Conservation (phyloP, 1,139 yeast species). For the Meyerozyma smithsonii region DNA sequence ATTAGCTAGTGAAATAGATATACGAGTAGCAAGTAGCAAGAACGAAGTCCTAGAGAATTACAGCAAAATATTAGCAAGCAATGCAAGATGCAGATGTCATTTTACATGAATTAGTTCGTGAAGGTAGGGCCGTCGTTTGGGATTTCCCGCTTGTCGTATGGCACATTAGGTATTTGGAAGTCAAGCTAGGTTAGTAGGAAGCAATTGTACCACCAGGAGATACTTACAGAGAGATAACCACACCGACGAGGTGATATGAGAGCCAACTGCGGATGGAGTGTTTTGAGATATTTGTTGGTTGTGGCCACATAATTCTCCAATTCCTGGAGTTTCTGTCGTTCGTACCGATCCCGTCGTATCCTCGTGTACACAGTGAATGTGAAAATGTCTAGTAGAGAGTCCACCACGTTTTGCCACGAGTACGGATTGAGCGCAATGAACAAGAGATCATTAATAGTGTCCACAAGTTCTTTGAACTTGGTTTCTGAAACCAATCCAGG, state of each 20-base stretch:
- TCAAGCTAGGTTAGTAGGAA: slow-evolving; percentile 30
- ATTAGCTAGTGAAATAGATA: too few species aligned
- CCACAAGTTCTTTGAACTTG: slow-evolving; percentile 40
- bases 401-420: slow-evolving; percentile 30
- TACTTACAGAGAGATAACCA: slow-evolving; percentile 58
- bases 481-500: slow-evolving; percentile 28
- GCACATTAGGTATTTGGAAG: slow-evolving; percentile 49
- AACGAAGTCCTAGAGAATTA: not conserved
- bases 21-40: not conserved
- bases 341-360: slow-evolving; percentile 17
- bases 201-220: slow-evolving; percentile 1
- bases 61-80: not conserved
- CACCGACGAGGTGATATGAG: slow-evolving; percentile 52
- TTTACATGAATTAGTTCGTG: too few species aligned
- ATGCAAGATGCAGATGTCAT: too few species aligned
- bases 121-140: too few species aligned
- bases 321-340: slow-evolving; percentile 24
- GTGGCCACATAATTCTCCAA: slow-evolving; percentile 44
- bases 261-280: slow-evolving; percentile 15
- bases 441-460: slow-evolving; percentile 41
- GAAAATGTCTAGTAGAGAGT: slow-evolving; percentile 41
- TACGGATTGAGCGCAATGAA: slow-evolving; percentile 37
- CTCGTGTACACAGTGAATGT: slow-evolving; percentile 33
- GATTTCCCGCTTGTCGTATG: too few species aligned
- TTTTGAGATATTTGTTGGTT: slow-evolving; percentile 6